Evolutionary conservation across 345 rosid genomes (phyloP), one percentile per base, ranked within the genome.

Genomic region (Acer negundo): DNA sequence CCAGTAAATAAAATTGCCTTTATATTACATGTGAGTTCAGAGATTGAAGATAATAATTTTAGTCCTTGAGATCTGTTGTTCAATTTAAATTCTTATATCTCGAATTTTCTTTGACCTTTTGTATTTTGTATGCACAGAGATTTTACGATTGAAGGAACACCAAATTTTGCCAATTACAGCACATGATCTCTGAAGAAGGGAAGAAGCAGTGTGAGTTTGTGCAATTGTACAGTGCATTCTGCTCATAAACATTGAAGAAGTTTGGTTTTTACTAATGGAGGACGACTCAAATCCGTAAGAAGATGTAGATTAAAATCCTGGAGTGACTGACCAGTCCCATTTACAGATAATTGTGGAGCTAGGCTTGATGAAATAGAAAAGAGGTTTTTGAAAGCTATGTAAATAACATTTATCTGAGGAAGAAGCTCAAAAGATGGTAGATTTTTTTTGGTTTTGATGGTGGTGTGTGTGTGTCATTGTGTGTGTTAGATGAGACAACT

Each of bases 1-100:
- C 80, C n/a, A 72, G 77, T 59, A 78, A 31, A 76, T 75, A 73
- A 59, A n/a, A 26, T n/a, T 19, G n/a, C 53, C 22, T 55, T 22
- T 20, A 7, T 4, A 17, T 46, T 67, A 71, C 74, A 67, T 51
- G 77, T 81, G 44, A 77, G 78, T 77, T 38, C 70, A 66, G 62
- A 62, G 56, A 73, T 59, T 40, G 7, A 19, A 28, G 19, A 56
- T n/a, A 55, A 56, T n/a, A 55, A 55, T 71, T 55, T 28, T 55
- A 31, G 53, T 72, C 51, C 51, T 58, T 38, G 13, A 58, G 46
- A 12, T 51, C 15, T 55, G 7, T 35, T 3, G 15, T 4, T 42
- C 15, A 22, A 20, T 3, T 70, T 38, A 7, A 15, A 23, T 46
- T 0, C 16, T 3, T 61, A 19, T 19, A 44, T 46, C 35, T 74